Conservation (phyloP, 176 grass and related monocot genomes). For the Hyparrhenia diplandra region DNA sequence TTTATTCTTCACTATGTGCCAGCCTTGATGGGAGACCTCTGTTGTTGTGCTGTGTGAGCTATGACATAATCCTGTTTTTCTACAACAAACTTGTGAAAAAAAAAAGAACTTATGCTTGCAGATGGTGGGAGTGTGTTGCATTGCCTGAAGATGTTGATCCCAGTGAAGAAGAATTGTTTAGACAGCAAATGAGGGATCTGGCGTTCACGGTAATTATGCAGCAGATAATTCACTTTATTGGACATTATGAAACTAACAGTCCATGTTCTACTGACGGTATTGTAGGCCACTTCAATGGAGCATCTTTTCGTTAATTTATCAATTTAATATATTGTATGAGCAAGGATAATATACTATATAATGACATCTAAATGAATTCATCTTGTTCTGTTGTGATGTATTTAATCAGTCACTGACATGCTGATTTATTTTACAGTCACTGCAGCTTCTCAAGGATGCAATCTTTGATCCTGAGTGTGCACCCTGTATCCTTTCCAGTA, state of each 20-base stretch:
- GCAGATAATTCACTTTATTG: not conserved
- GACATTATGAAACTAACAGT: not conserved
- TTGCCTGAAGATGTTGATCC: constrained; percentile 84
- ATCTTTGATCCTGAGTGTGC: constrained; percentile 83
- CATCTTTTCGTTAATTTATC: not conserved
- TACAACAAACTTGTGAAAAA: not conserved
- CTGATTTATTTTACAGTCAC: constrained; percentile 62
- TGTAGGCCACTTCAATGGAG: not conserved
- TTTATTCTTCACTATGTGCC: constrained; percentile 6
- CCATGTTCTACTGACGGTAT: not conserved
- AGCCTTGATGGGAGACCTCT: not conserved
- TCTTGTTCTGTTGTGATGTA: not conserved
- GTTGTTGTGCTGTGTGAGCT: constrained; percentile 20
- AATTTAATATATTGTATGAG: not conserved
- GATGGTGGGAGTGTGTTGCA: constrained; percentile 97
- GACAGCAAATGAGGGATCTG: constrained; percentile 74
- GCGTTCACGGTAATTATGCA: constrained; percentile 63
- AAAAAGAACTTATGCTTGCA: constrained; percentile 37
- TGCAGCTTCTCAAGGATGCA: constrained; percentile 84
- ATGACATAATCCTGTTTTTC: not conserved
- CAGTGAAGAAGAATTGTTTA: constrained; percentile 70
- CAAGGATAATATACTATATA: not conserved
- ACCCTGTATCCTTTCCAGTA: constrained; percentile 75
- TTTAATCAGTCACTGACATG: not conserved
- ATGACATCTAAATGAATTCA: not conserved